phyloP scores from a whole-genome alignment of 2,329 filamentous ascomycete species.

The Cladosporium velox region DNA sequence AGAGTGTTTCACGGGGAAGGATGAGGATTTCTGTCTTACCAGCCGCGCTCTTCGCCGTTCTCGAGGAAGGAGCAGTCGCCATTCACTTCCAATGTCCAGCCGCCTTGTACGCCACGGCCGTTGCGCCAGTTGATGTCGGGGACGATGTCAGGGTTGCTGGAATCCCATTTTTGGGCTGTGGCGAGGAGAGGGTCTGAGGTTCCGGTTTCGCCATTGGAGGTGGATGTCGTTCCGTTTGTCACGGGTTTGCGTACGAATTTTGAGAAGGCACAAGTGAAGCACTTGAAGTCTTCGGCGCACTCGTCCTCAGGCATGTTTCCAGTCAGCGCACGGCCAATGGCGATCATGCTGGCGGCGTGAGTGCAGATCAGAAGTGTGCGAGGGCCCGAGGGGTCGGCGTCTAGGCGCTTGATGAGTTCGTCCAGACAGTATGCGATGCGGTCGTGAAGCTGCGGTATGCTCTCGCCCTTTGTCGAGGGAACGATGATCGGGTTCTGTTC shows the following conservation, averaged over 20 bases:
- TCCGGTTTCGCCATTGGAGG: conserved; percentile 13
- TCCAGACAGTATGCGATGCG: conserved; percentile 71
- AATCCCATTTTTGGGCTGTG: conserved; percentile 31
- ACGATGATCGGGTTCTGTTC: conserved; percentile 56
- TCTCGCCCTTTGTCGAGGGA: conserved; percentile 76
- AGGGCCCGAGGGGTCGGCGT: conserved; percentile 63
- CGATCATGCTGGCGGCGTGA: conserved; percentile 88
- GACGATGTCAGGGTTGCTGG: conserved; percentile 38
- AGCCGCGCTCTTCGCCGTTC: conserved; percentile 82
- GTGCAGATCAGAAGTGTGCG: conserved; percentile 78
- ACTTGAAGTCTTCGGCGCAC: conserved; percentile 76
- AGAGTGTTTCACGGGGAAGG: neutral
- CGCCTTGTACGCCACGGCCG: conserved; percentile 67
- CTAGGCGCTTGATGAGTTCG: conserved; percentile 71
- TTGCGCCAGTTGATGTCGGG: conserved; percentile 56
- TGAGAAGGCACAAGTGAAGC: conserved; percentile 80
- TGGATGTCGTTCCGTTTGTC: conserved; percentile 23
- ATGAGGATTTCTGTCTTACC: conserved; percentile 57
- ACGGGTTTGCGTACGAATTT: conserved; percentile 56
- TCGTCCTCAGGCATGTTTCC: conserved; percentile 71
- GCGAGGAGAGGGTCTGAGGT: conserved; percentile 5
- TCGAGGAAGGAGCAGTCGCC: conserved; percentile 83
- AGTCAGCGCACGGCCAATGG: conserved; percentile 79
- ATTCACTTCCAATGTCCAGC: conserved; percentile 78
- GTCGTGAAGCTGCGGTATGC: conserved; percentile 75